Evolutionary conservation across 2,329 filamentous ascomycete species (phyloP), one percentile per base, ranked within the genome.

Genomic region (Dothistroma pini): DNA sequence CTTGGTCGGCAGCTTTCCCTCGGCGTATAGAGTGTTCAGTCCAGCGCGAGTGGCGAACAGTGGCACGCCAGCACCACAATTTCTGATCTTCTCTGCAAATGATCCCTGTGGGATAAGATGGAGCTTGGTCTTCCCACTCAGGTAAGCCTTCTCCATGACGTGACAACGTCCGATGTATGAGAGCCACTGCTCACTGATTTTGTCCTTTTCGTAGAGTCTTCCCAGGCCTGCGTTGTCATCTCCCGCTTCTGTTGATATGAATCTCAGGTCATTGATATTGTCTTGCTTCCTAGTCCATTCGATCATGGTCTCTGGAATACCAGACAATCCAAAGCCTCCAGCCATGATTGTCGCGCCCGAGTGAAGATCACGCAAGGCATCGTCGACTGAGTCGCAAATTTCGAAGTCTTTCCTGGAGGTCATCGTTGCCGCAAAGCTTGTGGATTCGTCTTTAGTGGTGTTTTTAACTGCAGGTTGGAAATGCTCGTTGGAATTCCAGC

Each of bases 151-250:
- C 76, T 92, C 89, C 51, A 92, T 79, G 7, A 80, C 81, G 74
- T 90, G 91, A 75, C 92, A 93, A 62, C 87, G 86, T 8, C 90
- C 90, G 12, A 93, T 82, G 55, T 89, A 93, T 4, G 87, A 90
- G 21, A 90, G 79, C 61, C 91, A 86, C 72, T 92, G 83, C 58
- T 87, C 85, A 62, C 84, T 80, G 44, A 93, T 80, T 69, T 91
- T 88, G 10, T 88, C 88, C 0, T 85, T 84, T 60, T 86, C 82
- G 1, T 88, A 84, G 34, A 92, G 81, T 8, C 85, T 81, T 1
- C 88, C 85, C 14, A 93, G 78, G 1, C 89, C 89, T 10, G 86
- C 84, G 31, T 85, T 84, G 49, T 88, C 85, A 44, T 86, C 81
- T 32, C 89, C 89, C 7, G 89, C 89, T 71, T 93, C 92, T 72